phyloP scores from a whole-genome alignment of 257 asterid species.

The Solanum pennellii region DNA sequence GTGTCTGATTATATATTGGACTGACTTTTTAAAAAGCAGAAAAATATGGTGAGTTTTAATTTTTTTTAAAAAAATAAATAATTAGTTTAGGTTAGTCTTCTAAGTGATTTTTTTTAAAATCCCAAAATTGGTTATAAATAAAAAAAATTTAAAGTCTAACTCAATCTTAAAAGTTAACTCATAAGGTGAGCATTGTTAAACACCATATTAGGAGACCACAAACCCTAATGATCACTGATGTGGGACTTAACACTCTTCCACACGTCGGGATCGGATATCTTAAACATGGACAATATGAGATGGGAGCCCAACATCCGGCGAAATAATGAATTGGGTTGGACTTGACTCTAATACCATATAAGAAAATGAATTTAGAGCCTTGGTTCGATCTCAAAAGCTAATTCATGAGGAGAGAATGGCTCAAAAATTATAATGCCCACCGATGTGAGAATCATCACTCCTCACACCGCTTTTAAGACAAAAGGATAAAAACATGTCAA shows the following conservation, averaged over 20 bases:
- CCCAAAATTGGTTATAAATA: neutral
- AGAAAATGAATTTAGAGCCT: neutral
- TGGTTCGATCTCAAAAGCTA: too few species aligned
- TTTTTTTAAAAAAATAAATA: too few species aligned
- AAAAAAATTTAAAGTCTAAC: too few species aligned
- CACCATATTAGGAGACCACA: neutral
- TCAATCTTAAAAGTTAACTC: too few species aligned
- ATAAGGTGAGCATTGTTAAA: neutral
- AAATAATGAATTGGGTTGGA: neutral
- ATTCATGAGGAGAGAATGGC: neutral
- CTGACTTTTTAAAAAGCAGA: neutral
- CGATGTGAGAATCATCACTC: neutral
- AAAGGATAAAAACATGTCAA: neutral
- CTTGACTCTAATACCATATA: too few species aligned
- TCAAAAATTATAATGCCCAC: neutral
- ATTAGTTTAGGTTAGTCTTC: neutral
- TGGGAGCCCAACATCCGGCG: neutral
- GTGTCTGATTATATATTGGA: neutral
- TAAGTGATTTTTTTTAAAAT: too few species aligned
- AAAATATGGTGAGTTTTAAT: neutral
- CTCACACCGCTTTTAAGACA: neutral
- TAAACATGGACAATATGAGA: neutral
- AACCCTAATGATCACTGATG: neutral
- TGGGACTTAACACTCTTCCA: neutral
- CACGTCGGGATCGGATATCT: neutral